Base-by-base conservation (phyloP, 352 stramenopile species). In the Pythium oligandrum region DNA sequence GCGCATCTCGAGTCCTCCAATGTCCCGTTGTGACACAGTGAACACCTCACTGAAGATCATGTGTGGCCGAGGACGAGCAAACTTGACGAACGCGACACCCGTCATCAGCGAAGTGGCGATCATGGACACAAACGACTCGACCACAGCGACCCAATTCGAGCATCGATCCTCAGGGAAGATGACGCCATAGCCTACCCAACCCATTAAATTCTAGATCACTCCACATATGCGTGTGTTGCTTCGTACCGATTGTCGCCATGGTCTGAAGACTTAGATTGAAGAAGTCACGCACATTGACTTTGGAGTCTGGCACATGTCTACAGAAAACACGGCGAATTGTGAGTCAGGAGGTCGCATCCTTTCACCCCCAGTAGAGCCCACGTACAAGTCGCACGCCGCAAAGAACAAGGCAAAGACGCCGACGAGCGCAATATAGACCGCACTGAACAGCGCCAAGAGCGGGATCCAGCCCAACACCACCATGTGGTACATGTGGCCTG, bases 241-340 rank as follows among this genome's bases (percentile, higher is more conserved):
- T 44, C 59, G 2, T 40, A 83, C 74, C 75, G 54, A 73, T 79
- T 6, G 69, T 84, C n/a, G 73, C 64, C 12, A 86, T 70, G 31
- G 75, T 83, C 50, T 86, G 75, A 6, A 86, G 44, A 40, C 73
- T 84, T 51, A 86, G 49, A 35, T 86, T 86, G 50, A 84, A 84
- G 37, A 70, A 86, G 53, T 82, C 71, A 1, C 73, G 70, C 32
- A 53, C 32, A 17, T 54, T 62, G 3, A 46, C 37, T 32, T 48
- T 51, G 26, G 17, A 55, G 10, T 45, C 54, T 32, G 53, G 4
- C 1, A 60, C 35, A n/a, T 62, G 40, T 3, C 17, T 26, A 26
- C 17, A 26, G 17, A 26, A 26, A 26, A 26, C 17, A 26, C 17
- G 17, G 17, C 17, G 17, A 26, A 26, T 26, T 26, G 17, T 26